Evolutionary conservation across 1,284 basidiomycete species (phyloP), one percentile per base, ranked within the genome.

Genomic region (Pterula multifida): DNA sequence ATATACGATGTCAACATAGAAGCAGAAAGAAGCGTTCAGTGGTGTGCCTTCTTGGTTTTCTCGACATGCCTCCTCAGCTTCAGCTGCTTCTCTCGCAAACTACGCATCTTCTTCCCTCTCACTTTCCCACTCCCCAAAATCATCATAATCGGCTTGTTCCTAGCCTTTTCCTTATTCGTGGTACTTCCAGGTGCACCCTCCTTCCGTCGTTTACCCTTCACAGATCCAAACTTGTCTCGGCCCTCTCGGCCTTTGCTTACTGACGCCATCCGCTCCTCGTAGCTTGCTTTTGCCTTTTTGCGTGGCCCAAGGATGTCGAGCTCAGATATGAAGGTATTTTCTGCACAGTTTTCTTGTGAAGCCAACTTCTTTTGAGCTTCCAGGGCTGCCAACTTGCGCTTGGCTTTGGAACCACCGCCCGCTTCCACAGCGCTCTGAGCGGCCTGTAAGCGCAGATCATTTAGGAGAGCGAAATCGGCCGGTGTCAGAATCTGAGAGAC

Each of bases 61-160:
- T 84, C 77, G 45, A 87, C 85, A 63, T 89, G 86, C 51, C 78
- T 79, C 52, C 85, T 68, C 58, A 89, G 58, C 61, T 78, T 83
- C 57, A 73, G 76, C 66, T 93, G 90, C 67, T 94, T 94, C 57
- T 94, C 85, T 58, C 85, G 73, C 61, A 95, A 65, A 3, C 83
- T 87, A 44, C 84, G 85, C 71, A 90, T 92, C 71, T 91, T 93
- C 73, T 95, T 94, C 22, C 85, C 75, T 56, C 75, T 69, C 45
- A 93, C 87, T 49, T 85, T 73, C 49, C 73, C 71, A 61, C 86
- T 87, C 47, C 80, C 74, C 56, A 90, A 67, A 49, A 89, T 80
- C 90, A 94, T 94, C 91, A 94, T 94, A 57, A 94, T 75, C 13
- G 91, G 91, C 65, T 95, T 94, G 65, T 92, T 91, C 60, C 85